A percentile compares a stretch with the other conserved stretches of the same genome.
These are phyloP conservation scores for Planoprotostelium fungivorum DNA, from an alignment of 78 protist genomes.

Conservation along the genomic window DNA sequence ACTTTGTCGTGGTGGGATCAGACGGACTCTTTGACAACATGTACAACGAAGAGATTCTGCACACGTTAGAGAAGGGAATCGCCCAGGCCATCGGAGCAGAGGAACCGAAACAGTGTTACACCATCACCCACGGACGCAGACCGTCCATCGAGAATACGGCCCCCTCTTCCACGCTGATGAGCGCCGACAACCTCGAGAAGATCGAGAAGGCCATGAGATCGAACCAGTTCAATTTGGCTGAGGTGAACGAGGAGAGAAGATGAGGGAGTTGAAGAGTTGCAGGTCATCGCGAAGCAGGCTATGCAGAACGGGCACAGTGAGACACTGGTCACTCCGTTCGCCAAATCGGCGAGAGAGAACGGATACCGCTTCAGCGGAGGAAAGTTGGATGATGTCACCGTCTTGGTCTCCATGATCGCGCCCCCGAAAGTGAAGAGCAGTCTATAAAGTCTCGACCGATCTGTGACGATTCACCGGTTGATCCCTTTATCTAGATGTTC, in stretches of 20 bases:
- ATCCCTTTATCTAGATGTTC: too few relatives aligned
- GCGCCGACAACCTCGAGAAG: neutral
- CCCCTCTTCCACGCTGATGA: neutral
- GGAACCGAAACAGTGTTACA: neutral
- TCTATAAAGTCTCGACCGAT: too few relatives aligned
- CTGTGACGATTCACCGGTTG: too few relatives aligned
- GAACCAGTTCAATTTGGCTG: neutral
- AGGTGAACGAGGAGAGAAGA: too few relatives aligned
- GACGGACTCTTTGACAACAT: constrained; percentile 83
- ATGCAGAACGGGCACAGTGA: constrained; percentile 32
- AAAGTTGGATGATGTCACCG: constrained; percentile 59
- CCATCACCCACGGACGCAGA: neutral
- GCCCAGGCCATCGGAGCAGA: neutral
- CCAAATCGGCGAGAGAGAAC: constrained; percentile 46
- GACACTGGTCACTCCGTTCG: constrained; percentile 43
- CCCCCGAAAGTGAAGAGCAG: neutral
- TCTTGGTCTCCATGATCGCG: constrained; percentile 10
- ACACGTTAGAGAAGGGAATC: neutral
- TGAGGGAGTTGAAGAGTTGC: too few relatives aligned
- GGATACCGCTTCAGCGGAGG: constrained; percentile 51
- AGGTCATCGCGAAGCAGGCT: constrained; percentile 39
- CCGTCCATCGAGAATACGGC: neutral
- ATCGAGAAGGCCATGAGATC: neutral
- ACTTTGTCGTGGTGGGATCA: constrained; percentile 67
- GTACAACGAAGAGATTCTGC: constrained; percentile 54